A percentile compares a stretch with the other conserved stretches of the same genome.
These are phyloP conservation scores for Colletotrichum paranaense DNA, from an alignment of 2,329 filamentous ascomycete species.

Conservation along the genomic window DNA sequence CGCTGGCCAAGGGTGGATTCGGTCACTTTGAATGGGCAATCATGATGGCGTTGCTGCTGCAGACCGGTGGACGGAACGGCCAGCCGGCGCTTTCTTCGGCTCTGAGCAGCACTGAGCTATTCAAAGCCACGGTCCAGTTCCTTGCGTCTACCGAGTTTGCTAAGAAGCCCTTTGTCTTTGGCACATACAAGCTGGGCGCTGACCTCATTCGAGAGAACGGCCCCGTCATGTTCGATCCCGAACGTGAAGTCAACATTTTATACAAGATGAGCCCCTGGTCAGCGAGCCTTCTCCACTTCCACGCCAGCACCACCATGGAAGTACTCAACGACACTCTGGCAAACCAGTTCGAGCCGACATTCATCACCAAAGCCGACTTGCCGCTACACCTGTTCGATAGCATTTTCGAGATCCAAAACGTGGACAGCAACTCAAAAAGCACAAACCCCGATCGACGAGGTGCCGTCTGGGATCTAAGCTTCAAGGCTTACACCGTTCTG, in stretches of 20 bases:
- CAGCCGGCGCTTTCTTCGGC: conserved; percentile 79
- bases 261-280: conserved; percentile 94
- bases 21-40: conserved; percentile 92
- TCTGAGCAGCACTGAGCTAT: conserved; percentile 91
- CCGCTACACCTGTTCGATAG: conserved; percentile 67
- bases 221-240: conserved; percentile 83
- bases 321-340: conserved; percentile 79
- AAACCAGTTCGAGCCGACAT: conserved; percentile 87
- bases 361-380: conserved; percentile 74
- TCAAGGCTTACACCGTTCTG: conserved; percentile 73
- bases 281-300: conserved; percentile 76
- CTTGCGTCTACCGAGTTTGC: conserved; percentile 79
- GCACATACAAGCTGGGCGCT: conserved; percentile 54
- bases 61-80: conserved; percentile 79
- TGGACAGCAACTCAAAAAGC: conserved; percentile 42
- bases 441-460: conserved; percentile 54
- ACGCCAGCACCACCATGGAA: conserved; percentile 79
- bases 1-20: conserved; percentile 83
- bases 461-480: conserved; percentile 56
- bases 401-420: conserved; percentile 50
- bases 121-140: conserved; percentile 94
- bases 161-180: conserved; percentile 71
- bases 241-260: conserved; percentile 80
- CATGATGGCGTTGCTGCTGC: conserved; percentile 83
- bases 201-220: conserved; percentile 56